A percentile compares a stretch with the other conserved stretches of the same genome.
Conservation (phyloP, 345 rosid genomes). For the Eucalyptus shirleyi region DNA sequence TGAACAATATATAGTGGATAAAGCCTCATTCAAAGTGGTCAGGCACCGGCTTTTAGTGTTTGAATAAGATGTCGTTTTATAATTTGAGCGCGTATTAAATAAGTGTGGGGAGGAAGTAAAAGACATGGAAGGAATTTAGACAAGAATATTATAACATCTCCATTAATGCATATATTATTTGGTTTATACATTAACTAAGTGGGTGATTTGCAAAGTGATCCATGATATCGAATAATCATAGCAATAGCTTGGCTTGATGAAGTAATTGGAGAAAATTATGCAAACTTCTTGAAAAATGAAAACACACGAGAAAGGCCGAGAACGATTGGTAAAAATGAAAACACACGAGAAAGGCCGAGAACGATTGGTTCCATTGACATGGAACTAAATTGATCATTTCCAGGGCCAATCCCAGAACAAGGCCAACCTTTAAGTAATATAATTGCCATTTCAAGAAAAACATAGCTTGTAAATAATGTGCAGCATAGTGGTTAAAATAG, state of each 20-base stretch:
- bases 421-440: not conserved
- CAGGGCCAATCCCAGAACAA: accelerated
- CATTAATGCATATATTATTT: not conserved
- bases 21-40: not conserved
- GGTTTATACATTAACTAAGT: not conserved
- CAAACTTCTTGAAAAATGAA: not conserved
- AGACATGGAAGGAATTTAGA: not conserved
- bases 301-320: accelerated
- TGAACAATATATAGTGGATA: too few species aligned
- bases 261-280: not conserved
- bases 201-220: not conserved
- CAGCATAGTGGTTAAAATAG: not conserved
- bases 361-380: accelerated
- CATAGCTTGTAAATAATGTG: not conserved
- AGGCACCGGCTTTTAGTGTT: not conserved
- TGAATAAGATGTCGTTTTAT: too few species aligned
- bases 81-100: not conserved
- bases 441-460: not conserved
- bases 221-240: too few species aligned
- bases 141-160: not conserved
- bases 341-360: accelerated
- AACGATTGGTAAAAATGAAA: not conserved
- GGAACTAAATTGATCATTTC: accelerated
- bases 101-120: not conserved
- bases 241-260: not conserved